These are phyloP conservation scores for Colletotrichum musae DNA, from an alignment of 2,329 filamentous ascomycete species.

Conservation along the genomic window DNA sequence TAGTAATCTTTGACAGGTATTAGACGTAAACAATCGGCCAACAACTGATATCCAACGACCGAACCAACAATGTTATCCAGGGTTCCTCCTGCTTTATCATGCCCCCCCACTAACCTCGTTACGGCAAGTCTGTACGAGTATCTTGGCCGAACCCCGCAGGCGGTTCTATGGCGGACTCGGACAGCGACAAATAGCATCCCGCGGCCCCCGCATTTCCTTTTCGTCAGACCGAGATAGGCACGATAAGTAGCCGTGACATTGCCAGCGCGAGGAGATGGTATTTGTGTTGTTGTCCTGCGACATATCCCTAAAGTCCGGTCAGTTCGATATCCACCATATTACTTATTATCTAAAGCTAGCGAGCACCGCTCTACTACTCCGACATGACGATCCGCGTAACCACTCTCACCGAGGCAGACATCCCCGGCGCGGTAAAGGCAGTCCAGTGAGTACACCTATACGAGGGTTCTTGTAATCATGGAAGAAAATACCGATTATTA, in stretches of 20 bases:
- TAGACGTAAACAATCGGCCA: too few species aligned
- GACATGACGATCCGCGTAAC: conserved; percentile 69
- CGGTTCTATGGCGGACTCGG: not conserved
- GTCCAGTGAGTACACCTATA: conserved; percentile 62
- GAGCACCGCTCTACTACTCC: not conserved
- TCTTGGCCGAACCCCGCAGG: conserved; percentile 14
- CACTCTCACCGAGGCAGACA: conserved; percentile 70
- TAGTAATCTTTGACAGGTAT: too few species aligned
- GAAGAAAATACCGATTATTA: too few species aligned
- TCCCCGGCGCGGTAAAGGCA: conserved; percentile 74
- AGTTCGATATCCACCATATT: too few species aligned
- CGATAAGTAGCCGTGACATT: not conserved
- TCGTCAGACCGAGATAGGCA: too few species aligned
- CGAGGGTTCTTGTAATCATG: too few species aligned
- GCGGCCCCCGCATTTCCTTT: not conserved
- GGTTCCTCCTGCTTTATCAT: not conserved
- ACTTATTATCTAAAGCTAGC: too few species aligned
- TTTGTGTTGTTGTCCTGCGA: too few species aligned
- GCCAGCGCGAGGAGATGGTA: too few species aligned
- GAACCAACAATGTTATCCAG: too few species aligned
- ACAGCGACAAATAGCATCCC: not conserved
- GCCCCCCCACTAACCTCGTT: conserved; percentile 9
- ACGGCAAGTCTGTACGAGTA: conserved; percentile 19
- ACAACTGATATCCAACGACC: too few species aligned
- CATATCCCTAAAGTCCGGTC: too few species aligned